These are phyloP conservation scores for Chrysoporthe austroafricana DNA, from an alignment of 2,329 filamentous ascomycete genomes.

Conservation along the genomic window DNA sequence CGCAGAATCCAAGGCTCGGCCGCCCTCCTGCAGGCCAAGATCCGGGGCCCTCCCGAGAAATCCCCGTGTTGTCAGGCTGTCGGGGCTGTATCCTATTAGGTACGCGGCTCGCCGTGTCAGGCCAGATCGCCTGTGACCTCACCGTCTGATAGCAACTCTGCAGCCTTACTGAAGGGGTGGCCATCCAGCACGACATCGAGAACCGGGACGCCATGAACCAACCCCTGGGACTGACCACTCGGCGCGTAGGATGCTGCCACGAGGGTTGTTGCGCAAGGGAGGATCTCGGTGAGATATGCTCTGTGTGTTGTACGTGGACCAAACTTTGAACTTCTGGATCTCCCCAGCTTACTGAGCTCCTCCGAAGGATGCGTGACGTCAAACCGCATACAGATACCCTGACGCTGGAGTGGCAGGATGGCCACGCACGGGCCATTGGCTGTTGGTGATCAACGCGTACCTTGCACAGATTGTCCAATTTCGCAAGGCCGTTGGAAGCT, in stretches of 20 bases:
- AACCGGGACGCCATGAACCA: neutral
- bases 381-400: slow-evolving; percentile 18
- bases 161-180: neutral
- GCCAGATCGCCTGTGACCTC: neutral
- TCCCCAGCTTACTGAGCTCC: neutral
- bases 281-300: neutral
- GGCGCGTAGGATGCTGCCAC: slow-evolving; percentile 18
- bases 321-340: neutral
- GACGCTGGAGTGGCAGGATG: neutral
- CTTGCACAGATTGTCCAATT: slow-evolving; percentile 1
- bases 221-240: slow-evolving; percentile 13
- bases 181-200: neutral
- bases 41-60: slow-evolving; percentile 1
- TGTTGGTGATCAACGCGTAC: slow-evolving; percentile 1
- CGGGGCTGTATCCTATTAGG: neutral
- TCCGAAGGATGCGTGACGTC: slow-evolving; percentile 23
- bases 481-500: neutral
- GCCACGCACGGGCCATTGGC: neutral
- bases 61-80: neutral
- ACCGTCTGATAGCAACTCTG: neutral
- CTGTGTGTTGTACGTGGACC: slow-evolving; percentile 6
- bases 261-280: slow-evolving; percentile 12
- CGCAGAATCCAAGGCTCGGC: neutral
- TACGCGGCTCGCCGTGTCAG: neutral
- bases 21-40: neutral